Evolutionary conservation across 2,329 filamentous ascomycete genomes (phyloP).

Genomic region (Domatiomyces globalis): DNA sequence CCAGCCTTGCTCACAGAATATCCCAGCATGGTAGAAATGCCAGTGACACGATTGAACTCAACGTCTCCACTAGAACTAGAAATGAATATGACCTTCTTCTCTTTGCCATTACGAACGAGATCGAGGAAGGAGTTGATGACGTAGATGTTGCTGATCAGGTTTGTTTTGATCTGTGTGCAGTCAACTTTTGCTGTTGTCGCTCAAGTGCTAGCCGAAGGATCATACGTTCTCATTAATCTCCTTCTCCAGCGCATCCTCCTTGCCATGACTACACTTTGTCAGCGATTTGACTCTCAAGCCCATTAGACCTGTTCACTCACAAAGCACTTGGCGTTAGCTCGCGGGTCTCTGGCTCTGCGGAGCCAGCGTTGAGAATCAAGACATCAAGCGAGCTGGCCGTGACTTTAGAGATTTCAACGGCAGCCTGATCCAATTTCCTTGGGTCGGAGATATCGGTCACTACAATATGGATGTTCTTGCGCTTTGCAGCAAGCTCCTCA

Average conservation of each 20-base stretch:
- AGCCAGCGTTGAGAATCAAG: constrained; percentile 28
- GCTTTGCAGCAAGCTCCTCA: constrained; percentile 18
- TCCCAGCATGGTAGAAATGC: constrained; percentile 17
- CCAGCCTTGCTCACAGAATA: constrained; percentile 30
- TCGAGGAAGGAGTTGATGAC: constrained; percentile 28
- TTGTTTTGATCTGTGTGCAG: constrained; percentile 6
- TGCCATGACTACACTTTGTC: constrained; percentile 8
- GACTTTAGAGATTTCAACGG: constrained; percentile 20
- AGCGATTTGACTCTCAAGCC: constrained; percentile 2
- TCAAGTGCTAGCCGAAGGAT: constrained; percentile 1
- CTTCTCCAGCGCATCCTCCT: constrained; percentile 11
- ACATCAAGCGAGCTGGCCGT: constrained; percentile 29
- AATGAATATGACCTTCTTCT: constrained; percentile 32
- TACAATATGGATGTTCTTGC: constrained; percentile 27
- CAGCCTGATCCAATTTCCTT: background rate
- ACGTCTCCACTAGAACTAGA: constrained; percentile 26
- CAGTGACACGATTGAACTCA: constrained; percentile 13
- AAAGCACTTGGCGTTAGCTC: constrained; percentile 8
- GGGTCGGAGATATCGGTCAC: constrained; percentile 22
- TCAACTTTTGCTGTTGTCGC: constrained; percentile 4
- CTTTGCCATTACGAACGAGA: constrained; percentile 25
- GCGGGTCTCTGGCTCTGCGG: constrained; percentile 4
- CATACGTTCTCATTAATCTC: constrained; percentile 12
- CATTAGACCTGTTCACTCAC: constrained; percentile 4
- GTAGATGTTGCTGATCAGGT: constrained; percentile 10